Base-by-base conservation (phyloP, 176 grass and related monocot species). In the Guadua angustifolia region DNA sequence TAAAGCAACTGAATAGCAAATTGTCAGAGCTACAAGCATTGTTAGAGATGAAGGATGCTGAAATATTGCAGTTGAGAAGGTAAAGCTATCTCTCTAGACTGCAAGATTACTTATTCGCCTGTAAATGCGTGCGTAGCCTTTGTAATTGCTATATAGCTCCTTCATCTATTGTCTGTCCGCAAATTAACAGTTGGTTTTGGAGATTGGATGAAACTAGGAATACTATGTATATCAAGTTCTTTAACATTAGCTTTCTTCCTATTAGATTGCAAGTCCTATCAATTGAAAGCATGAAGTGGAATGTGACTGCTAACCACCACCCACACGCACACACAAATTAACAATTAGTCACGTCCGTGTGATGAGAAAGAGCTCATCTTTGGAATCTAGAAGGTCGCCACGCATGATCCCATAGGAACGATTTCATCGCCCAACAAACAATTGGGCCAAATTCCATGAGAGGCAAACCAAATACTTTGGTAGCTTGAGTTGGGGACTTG, bases 1-100 rank as follows among this genome's bases (percentile, higher is more conserved):
- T 95, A 90, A 98, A 95, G 63, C 95, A 98, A 47, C 81, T 98
- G 47, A 95, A 98, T 84, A 85, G 88, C 85, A 98, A 91, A 76
- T 86, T 98, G 76, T 94, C 95, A 26, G 89, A 98, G 74, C 89
- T 95, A 77, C 95, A 98, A 88, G 91, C 91, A 3, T 88, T 93
- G 47, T 79, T 98, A 75, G 95, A 98, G 85, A 86, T 81, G 2
- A 95, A 94, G 88, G 92, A 98, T 82, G 82, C 63, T 74, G 95
- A 98, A 84, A 76, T 98, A 85, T 88, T 81, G 65, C 83, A 71
- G 40, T 69, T 95, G 61, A 91, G 66, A 91, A 95, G 92, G 95
- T 95, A 91, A 83, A 74, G 1, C 73, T 32, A 66, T 82, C 49
- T 82, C 47, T 86, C 72, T 81, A 21, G 10, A 75, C 60, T 87